phyloP scores from a whole-genome alignment of 2,329 filamentous ascomycete genomes.

The Trichophyton benhamiae region DNA sequence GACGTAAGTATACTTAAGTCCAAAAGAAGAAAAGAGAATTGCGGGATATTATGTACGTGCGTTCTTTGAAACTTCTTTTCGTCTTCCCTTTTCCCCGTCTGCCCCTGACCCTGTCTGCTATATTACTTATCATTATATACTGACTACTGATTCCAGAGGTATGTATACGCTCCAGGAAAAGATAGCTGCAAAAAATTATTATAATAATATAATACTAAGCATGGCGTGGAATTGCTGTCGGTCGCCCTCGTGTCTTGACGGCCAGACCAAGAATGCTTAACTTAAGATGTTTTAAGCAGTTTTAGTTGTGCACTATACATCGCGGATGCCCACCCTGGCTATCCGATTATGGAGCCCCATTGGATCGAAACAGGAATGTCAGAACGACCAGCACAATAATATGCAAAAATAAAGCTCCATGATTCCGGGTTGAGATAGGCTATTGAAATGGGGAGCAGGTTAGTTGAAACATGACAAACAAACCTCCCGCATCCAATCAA shows the following conservation, averaged over 20 bases:
- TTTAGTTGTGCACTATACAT: neutral
- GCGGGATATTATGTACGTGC: conserved; percentile 3
- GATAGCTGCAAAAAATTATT: neutral
- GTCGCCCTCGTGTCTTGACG: neutral
- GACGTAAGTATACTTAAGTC: neutral
- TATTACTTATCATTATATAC: neutral
- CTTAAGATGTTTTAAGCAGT: neutral
- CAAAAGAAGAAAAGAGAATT: neutral
- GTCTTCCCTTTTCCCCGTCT: neutral
- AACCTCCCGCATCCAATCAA: neutral
- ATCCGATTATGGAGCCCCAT: conserved; percentile 3
- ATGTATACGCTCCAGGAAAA: neutral
- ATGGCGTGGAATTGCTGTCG: neutral
- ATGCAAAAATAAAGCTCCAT: neutral
- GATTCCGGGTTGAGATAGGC: neutral
- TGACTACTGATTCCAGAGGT: neutral
- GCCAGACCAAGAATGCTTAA: neutral
- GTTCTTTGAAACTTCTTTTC: conserved; percentile 3
- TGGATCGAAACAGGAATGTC: conserved; percentile 3
- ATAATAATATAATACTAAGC: neutral
- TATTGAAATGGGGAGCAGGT: neutral
- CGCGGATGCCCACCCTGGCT: conserved; percentile 1
- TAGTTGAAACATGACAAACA: conserved; percentile 3
- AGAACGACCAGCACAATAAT: neutral
- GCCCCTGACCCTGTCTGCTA: neutral